phyloP scores from a whole-genome alignment of 345 rosid genomes.

The Gossypium ekmanianum region DNA sequence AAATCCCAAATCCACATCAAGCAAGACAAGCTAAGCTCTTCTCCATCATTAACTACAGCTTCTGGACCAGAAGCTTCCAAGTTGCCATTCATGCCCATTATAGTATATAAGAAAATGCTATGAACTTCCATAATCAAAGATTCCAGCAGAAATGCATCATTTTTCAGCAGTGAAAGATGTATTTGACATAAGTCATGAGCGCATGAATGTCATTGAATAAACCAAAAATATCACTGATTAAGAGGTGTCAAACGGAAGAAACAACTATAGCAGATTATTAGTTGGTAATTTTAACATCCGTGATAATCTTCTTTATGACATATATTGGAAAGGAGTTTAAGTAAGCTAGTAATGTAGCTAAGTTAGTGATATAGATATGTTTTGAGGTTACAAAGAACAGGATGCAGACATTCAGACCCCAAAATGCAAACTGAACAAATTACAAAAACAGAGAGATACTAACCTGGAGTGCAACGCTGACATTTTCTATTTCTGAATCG shows the following conservation, averaged over 20 bases:
- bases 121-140: not conserved
- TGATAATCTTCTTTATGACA: not conserved
- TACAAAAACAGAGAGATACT: conserved; percentile 13
- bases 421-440: not conserved
- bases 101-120: not conserved
- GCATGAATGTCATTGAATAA: not conserved
- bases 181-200: not conserved
- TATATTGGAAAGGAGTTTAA: not conserved
- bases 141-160: not conserved
- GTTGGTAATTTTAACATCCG: not conserved
- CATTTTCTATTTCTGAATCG: conserved; percentile 69
- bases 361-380: not conserved
- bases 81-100: not conserved
- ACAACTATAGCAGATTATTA: not conserved
- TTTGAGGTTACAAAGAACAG: not conserved
- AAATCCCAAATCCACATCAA: no score
- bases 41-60: no score
- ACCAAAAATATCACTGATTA: not conserved
- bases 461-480: conserved; percentile 78
- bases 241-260: not conserved
- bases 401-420: not conserved
- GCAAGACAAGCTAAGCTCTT: no score
- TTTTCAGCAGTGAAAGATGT: not conserved
- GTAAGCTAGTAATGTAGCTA: not conserved
- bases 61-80: not conserved